These are phyloP conservation scores for Juglanconis sp. DNA, from an alignment of 2,329 filamentous ascomycete genomes.

Conservation along the genomic window DNA sequence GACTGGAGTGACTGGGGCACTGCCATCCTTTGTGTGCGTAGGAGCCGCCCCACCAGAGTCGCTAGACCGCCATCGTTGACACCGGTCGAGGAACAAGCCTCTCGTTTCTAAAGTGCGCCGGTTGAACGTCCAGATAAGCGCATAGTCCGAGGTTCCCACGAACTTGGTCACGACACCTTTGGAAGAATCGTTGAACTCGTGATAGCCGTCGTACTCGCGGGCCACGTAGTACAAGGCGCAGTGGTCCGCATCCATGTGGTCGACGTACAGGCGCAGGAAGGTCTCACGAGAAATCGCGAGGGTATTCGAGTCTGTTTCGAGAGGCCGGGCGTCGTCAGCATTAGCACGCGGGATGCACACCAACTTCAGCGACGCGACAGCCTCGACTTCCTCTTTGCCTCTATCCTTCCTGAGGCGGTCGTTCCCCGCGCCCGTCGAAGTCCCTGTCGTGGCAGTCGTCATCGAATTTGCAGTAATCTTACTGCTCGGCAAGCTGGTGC, in stretches of 20 bases:
- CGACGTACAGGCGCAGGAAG: constrained; percentile 22
- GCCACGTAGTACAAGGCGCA: constrained; percentile 25
- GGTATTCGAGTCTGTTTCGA: constrained; percentile 8
- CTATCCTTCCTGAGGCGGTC: background rate
- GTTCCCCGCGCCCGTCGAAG: background rate
- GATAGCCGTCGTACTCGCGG: constrained; percentile 26
- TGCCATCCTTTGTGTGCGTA: background rate
- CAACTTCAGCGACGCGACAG: constrained; percentile 18
- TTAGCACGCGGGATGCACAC: constrained; percentile 14
- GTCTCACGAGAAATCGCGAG: constrained; percentile 22
- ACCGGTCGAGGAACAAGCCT: constrained; percentile 23
- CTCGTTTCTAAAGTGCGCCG: constrained; percentile 16
- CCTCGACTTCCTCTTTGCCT: constrained; percentile 10
- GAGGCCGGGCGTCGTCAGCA: background rate
- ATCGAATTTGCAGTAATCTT: constrained; percentile 1
- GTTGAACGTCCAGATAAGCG: constrained; percentile 26
- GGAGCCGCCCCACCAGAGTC: background rate
- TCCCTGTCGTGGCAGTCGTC: background rate
- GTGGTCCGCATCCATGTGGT: constrained; percentile 22
- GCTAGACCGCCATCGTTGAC: constrained; percentile 8
- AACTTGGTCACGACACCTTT: constrained; percentile 21
- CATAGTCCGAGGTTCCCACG: constrained; percentile 24
- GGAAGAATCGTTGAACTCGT: constrained; percentile 20
- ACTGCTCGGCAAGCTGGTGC: constrained; percentile 8
- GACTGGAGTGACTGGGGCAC: background rate